A percentile compares a stretch with the other conserved stretches of the same genome.
Conservation (phyloP, 306 rosid species). For the apple (Malus domestica) region ASM211411v1 NC_041803.1:19673501-19674000, state of each 20-base stretch:
- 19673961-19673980: slow-evolving; percentile 64
- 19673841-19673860: slow-evolving; percentile 4
- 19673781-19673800: slow-evolving; percentile 70
- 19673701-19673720: slow-evolving; percentile 57
- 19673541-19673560: slow-evolving; percentile 25
- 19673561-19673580: slow-evolving; percentile 20
- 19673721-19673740: slow-evolving; percentile 28
- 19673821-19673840: slow-evolving; percentile 22
- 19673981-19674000: slow-evolving; percentile 8
- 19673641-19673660: slow-evolving; percentile 18
- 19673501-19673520: slow-evolving; percentile 55
- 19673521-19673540: slow-evolving; percentile 73
- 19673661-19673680: slow-evolving; percentile 24
- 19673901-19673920: slow-evolving; percentile 48
- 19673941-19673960: slow-evolving; percentile 54
- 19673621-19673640: not conserved
- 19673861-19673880: not conserved
- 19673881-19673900: slow-evolving; percentile 12
- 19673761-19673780: slow-evolving; percentile 84
- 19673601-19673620: slow-evolving; percentile 1
- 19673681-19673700: slow-evolving; percentile 64
- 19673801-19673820: slow-evolving; percentile 46
- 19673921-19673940: slow-evolving; percentile 21
- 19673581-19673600: not conserved
- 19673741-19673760: slow-evolving; percentile 67